Evolutionary conservation across 305 asterid species (phyloP).

Genomic region (Fraxinus greggii): DNA sequence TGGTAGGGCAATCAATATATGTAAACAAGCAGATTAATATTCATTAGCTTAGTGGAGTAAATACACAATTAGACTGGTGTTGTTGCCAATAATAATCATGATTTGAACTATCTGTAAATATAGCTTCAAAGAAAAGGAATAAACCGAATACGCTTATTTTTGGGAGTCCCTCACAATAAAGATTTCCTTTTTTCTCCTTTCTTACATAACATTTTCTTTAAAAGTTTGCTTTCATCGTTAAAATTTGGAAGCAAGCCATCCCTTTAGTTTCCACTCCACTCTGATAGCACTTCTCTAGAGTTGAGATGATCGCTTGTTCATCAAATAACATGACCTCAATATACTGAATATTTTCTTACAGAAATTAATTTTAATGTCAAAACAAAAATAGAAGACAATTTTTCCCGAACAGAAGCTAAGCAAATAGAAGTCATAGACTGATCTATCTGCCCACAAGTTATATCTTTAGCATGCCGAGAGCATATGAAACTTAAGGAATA

Average conservation of each 20-base stretch:
- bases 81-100: not conserved
- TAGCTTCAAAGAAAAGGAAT: not conserved
- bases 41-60: not conserved
- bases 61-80: not conserved
- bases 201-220: not conserved
- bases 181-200: not conserved
- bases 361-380: not conserved
- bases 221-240: not conserved
- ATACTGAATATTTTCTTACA: not conserved
- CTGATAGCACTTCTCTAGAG: not conserved
- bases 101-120: not conserved
- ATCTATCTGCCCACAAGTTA: not conserved
- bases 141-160: not conserved
- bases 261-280: not conserved
- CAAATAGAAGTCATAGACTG: not conserved
- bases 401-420: not conserved
- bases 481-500: not conserved
- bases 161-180: not conserved
- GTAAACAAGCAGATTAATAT: not conserved
- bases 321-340: not conserved
- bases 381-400: not conserved
- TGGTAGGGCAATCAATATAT: constrained; percentile 13
- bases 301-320: not conserved
- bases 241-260: not conserved
- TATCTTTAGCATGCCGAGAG: not conserved